phyloP scores from a whole-genome alignment of 352 stramenopile genomes.

The Globisporangium uncinulatum region DNA sequence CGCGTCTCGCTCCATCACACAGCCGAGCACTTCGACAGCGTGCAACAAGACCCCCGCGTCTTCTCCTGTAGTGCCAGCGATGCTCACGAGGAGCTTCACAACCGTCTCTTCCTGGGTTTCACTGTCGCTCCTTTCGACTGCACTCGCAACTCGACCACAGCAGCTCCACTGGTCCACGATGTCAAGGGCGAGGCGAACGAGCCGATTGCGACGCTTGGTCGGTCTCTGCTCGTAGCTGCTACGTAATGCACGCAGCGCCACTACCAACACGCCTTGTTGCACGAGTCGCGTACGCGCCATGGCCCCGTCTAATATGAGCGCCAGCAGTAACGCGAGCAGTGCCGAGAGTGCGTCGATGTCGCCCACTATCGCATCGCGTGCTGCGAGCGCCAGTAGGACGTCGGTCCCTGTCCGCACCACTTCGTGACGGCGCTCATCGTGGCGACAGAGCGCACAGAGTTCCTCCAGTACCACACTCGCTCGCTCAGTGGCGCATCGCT shows the following conservation, averaged over 20 bases:
- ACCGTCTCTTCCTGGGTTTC: conserved; percentile 15
- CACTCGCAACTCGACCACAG: conserved; percentile 1
- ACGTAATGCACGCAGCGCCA: conserved; percentile 21
- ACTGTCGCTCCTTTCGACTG: conserved; percentile 6
- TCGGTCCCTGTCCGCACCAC: conserved; percentile 28
- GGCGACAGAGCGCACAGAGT: conserved; percentile 30
- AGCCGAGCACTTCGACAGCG: conserved; percentile 29
- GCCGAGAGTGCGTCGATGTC: conserved; percentile 27
- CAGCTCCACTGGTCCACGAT: conserved; percentile 25
- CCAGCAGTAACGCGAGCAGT: conserved; percentile 37
- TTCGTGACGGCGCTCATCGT: conserved; percentile 25
- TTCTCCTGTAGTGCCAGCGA: conserved; percentile 25
- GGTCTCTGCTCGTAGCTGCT: conserved; percentile 12
- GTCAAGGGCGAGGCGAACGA: conserved; percentile 38
- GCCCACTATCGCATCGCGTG: conserved; percentile 5
- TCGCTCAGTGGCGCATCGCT: conserved; percentile 12
- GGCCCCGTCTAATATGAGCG: conserved; percentile 25
- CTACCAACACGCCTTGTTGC: conserved; percentile 20
- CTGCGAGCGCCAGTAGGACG: conserved; percentile 20
- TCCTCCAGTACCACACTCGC: conserved; percentile 24
- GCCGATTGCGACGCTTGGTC: conserved; percentile 27
- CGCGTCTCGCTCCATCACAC: conserved; percentile 25
- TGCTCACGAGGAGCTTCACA: conserved; percentile 18
- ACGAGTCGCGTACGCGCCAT: conserved; percentile 11
- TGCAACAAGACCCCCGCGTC: conserved; percentile 30